Conservation (phyloP, 768 basidiomycete genomes). For the Serendipita indica region DNA sequence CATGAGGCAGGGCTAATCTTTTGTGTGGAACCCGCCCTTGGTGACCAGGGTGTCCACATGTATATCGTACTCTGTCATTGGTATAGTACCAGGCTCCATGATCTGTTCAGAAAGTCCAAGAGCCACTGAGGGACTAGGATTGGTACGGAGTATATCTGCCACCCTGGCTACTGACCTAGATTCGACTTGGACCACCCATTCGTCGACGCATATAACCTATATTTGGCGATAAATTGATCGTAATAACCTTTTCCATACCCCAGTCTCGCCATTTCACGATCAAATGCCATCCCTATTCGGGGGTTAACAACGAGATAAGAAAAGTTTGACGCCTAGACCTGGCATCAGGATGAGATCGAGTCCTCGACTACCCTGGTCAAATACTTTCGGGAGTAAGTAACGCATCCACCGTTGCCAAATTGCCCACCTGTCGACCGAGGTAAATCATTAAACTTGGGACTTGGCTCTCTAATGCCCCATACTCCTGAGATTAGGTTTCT, state of each 20-base stretch:
- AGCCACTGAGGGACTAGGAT: background rate
- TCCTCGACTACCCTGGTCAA: background rate
- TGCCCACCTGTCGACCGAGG: background rate
- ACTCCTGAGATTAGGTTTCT: background rate
- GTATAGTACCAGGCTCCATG: background rate
- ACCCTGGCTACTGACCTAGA: background rate
- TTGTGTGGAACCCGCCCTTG: background rate
- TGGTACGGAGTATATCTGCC: background rate
- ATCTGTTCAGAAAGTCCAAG: background rate
- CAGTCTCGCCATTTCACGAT: background rate
- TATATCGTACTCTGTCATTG: background rate
- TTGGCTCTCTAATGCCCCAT: background rate
- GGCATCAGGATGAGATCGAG: background rate
- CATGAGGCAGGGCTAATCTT: too few relatives aligned
- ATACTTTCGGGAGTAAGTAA: background rate
- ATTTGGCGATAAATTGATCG: background rate
- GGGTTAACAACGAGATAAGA: background rate
- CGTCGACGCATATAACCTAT: background rate
- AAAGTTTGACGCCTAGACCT: background rate
- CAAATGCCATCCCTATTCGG: background rate
- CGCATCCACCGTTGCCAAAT: background rate
- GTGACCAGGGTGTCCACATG: background rate
- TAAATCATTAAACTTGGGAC: background rate
- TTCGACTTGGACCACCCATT: background rate
- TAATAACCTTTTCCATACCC: slow-evolving; percentile 1